phyloP scores from a whole-genome alignment of 2,329 filamentous ascomycete genomes.

The Drechslerella dactyloides region DNA sequence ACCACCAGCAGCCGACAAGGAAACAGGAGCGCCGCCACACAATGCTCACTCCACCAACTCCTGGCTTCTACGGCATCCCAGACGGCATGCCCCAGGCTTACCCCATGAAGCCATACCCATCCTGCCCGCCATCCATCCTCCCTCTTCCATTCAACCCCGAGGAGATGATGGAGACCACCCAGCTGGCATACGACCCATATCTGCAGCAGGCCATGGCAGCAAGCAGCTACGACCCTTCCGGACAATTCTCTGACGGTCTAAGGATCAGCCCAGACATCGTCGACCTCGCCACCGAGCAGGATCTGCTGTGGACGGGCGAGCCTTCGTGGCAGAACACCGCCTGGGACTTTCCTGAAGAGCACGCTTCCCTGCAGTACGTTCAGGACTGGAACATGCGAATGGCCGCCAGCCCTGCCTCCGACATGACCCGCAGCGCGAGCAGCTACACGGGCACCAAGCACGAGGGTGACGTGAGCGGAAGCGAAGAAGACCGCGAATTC shows the following conservation, averaged over 20 bases:
- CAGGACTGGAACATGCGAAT: conserved; percentile 49
- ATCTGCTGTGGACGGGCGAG: conserved; percentile 47
- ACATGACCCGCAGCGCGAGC: conserved; percentile 49
- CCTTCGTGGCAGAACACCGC: conserved; percentile 45
- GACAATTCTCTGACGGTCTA: conserved; percentile 44
- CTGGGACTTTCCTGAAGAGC: conserved; percentile 47
- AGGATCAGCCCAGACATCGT: conserved; percentile 50
- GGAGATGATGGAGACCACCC: conserved; percentile 47
- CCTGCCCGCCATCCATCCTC: conserved; percentile 45
- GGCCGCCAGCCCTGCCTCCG: conserved; percentile 46
- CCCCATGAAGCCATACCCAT: conserved; percentile 49
- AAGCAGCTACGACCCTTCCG: conserved; percentile 40
- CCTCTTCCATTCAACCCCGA: conserved; percentile 44
- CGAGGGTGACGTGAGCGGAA: conserved; percentile 46
- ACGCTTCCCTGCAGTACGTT: conserved; percentile 47
- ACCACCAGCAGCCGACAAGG: conserved; percentile 39
- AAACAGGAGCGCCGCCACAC: conserved; percentile 49
- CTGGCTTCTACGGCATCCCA: conserved; percentile 42
- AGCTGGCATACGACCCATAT: conserved; percentile 45
- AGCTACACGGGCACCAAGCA: conserved; percentile 45
- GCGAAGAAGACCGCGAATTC: conserved; percentile 50
- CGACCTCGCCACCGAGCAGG: conserved; percentile 49
- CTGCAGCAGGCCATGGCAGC: conserved; percentile 42
- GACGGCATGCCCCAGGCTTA: conserved; percentile 46
- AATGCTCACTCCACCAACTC: conserved; percentile 45